Conservation (phyloP, 306 rosid genomes). For the Rubus idaeus region DNA sequence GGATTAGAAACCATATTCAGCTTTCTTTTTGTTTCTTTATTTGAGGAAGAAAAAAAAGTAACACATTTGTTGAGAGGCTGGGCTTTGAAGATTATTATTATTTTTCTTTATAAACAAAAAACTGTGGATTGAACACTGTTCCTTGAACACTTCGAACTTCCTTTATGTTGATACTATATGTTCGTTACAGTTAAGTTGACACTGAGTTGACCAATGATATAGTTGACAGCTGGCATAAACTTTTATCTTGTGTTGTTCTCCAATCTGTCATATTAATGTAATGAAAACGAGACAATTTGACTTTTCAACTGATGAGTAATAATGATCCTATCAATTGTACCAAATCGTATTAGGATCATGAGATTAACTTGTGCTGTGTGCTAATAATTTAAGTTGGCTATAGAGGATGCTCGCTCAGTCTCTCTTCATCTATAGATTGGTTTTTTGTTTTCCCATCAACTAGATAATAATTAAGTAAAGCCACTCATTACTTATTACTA, state of each 20-base stretch:
- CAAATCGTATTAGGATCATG: neutral
- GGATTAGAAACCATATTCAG: neutral
- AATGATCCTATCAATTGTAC: neutral
- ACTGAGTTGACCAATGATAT: neutral
- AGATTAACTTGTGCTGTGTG: neutral
- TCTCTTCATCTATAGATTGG: too few species aligned
- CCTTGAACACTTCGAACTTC: neutral
- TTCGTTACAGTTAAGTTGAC: neutral
- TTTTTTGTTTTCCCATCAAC: constrained; percentile 24
- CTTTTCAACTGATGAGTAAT: constrained; percentile 11
- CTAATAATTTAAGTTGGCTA: neutral
- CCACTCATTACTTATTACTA: constrained; percentile 25
- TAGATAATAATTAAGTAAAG: constrained; percentile 8
- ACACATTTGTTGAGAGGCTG: neutral
- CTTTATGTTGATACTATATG: neutral
- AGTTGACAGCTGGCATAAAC: neutral
- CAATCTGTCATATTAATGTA: neutral
- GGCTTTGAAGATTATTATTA: neutral
- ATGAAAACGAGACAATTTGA: neutral
- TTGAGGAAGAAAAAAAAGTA: neutral
- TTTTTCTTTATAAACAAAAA: neutral
- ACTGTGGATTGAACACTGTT: neutral
- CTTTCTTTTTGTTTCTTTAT: neutral
- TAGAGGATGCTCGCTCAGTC: neutral
- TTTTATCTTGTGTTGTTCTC: neutral